Evolutionary conservation across 2,329 filamentous ascomycete species (phyloP).

Genomic region (Aspergillus sp.): DNA sequence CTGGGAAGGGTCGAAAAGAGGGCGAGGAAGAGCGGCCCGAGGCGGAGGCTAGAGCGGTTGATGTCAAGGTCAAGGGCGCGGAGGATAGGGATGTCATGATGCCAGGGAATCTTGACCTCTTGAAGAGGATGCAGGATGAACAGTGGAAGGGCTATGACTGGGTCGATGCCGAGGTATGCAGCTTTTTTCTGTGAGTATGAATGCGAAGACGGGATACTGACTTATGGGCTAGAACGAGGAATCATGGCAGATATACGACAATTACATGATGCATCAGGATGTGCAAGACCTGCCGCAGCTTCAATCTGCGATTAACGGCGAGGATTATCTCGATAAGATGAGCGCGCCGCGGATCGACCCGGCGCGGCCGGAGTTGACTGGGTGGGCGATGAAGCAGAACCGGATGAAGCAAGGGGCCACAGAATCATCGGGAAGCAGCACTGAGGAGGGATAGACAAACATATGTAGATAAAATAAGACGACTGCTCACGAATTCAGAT

Average conservation of each 20-base stretch:
- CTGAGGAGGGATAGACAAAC: constrained; percentile 17
- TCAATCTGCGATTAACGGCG: constrained; percentile 56
- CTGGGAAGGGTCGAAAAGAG: constrained; percentile 39
- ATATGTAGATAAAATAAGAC: background rate
- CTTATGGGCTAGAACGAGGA: constrained; percentile 52
- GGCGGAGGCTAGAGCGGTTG: constrained; percentile 70
- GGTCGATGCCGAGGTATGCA: constrained; percentile 68
- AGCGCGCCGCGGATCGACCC: constrained; percentile 55
- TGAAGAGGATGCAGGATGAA: constrained; percentile 78
- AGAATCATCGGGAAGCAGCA: constrained; percentile 20
- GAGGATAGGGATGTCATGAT: constrained; percentile 65
- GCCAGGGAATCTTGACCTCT: constrained; percentile 72
- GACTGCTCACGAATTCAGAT: background rate
- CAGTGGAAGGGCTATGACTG: constrained; percentile 78
- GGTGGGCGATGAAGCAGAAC: constrained; percentile 47
- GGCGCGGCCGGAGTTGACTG: constrained; percentile 43
- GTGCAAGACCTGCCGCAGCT: constrained; percentile 49
- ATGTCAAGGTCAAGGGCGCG: constrained; percentile 81
- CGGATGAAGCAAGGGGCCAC: constrained; percentile 31
- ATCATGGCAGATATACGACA: constrained; percentile 74
- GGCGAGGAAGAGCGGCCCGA: constrained; percentile 47
- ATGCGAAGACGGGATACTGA: constrained; percentile 2
- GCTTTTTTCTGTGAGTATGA: background rate
- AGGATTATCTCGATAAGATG: constrained; percentile 63
- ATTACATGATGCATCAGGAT: constrained; percentile 63